phyloP scores from a whole-genome alignment of 31 red algal genomes.

The Odonthalia washingtoniensis region DNA sequence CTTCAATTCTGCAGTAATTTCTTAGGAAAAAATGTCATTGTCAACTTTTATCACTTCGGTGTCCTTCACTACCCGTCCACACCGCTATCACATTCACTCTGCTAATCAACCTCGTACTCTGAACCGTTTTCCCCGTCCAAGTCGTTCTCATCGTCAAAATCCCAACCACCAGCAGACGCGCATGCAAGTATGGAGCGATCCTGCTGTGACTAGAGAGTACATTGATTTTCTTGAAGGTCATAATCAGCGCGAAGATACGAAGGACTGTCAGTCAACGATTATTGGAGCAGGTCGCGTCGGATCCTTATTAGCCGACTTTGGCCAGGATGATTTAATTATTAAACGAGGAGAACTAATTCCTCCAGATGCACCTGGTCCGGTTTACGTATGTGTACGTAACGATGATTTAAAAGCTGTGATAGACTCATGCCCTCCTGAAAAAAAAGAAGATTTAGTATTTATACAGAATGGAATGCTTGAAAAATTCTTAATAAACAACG shows the following conservation, averaged over 20 bases:
- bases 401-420: slow-evolving; percentile 89
- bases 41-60: no score
- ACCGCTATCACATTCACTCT: no score
- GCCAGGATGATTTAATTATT: slow-evolving; percentile 68
- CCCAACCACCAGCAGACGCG: no score
- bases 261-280: slow-evolving; percentile 79
- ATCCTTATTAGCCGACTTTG: slow-evolving; percentile 65
- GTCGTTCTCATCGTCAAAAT: no score
- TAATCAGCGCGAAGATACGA: slow-evolving; percentile 55
- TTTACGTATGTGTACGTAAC: slow-evolving; percentile 96
- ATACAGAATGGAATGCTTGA: slow-evolving; percentile 96
- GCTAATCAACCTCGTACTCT: no score
- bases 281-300: slow-evolving; percentile 92
- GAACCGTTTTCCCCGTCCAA: no score
- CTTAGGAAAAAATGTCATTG: no score
- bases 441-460: slow-evolving; percentile 92
- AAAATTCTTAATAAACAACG: slow-evolving; percentile 68
- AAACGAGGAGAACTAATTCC: slow-evolving; percentile 78
- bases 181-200: slow-evolving; percentile 86
- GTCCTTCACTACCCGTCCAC: no score
- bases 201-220: slow-evolving; percentile 76
- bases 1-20: no score
- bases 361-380: slow-evolving; percentile 81
- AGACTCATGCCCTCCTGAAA: slow-evolving; percentile 66
- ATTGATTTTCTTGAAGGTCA: slow-evolving; percentile 63